Evolutionary conservation across 1,284 basidiomycete genomes (phyloP), one percentile per base, ranked within the genome.

Genomic region (Exobasidium cylindrosporum): DNA sequence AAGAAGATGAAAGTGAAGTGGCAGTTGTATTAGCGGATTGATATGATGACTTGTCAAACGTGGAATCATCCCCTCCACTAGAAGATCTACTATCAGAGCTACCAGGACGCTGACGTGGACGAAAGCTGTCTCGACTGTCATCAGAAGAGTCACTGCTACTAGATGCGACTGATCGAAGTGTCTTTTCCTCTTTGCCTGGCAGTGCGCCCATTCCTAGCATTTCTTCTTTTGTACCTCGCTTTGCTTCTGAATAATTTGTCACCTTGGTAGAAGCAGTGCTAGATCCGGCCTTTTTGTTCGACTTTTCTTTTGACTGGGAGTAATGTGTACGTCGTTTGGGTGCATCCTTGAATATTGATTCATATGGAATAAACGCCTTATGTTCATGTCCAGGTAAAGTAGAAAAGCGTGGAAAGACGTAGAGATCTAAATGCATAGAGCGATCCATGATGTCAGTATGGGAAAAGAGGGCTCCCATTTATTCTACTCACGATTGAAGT

Each of bases 291-390:
- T 28, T 28, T 28, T 50, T 50, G 7, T 10, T 40, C 10, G 35
- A 7, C 10, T 40, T 17, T 40, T 40, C 17, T 40, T 17, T 17
- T 10, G 35, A 40, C 17, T 7, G 10, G 17, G 47, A 50, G 14
- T 14, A 13, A 23, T 24, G 29, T 26, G 26, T 28, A 28, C n/a
- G 47, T 24, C 21, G 47, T 88, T 49, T 66, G 28, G 87, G 86
- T 7, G 90, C 85, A 64, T 90, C 85, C 82, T 92, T 92, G 84
- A 90, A 93, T 87, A 94, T 90, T 65, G 68, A 72, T 14, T 74
- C 68, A 73, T 82, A 84, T 1, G 70, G 83, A 81, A 81, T 76
- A 84, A 87, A 87, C 21, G 87, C 86, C 82, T 89, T 89, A 81
- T 88, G 85, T 79, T 88, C 87, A 72, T 89, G 86, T 31, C 85